Percentiles rank a stretch among this genome's conserved stretches.
These are phyloP conservation scores for Drosera capensis DNA, from an alignment of 148 eudicot genomes.

Conservation along the genomic window DNA sequence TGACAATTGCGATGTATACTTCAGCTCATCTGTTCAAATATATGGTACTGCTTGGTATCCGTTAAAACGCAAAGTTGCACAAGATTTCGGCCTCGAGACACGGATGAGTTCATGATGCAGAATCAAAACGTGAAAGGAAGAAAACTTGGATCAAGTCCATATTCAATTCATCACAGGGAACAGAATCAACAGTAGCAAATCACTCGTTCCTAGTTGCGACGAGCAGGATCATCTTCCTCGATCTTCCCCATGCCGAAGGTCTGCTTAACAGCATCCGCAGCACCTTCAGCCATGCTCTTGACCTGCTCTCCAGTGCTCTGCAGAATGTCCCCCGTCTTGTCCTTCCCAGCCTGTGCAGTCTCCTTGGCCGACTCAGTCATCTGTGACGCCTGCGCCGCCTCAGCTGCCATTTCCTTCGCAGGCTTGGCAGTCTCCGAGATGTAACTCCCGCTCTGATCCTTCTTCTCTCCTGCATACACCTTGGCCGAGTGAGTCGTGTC, in stretches of 20 bases:
- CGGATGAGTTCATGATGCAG: too few relatives aligned
- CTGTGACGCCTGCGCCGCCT: constrained; percentile 29
- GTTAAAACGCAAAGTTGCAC: too few relatives aligned
- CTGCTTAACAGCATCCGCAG: constrained; percentile 3
- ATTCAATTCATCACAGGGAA: too few relatives aligned
- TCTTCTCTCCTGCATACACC: constrained; percentile 6
- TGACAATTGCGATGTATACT: too few relatives aligned
- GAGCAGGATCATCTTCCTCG: too few relatives aligned
- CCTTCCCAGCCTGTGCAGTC: constrained; percentile 43
- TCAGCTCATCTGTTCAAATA: too few relatives aligned
- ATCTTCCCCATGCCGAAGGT: constrained; percentile 4
- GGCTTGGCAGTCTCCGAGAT: constrained; percentile 17
- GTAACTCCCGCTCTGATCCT: constrained; percentile 8
- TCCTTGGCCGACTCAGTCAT: constrained; percentile 33
- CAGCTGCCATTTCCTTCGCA: constrained; percentile 12
- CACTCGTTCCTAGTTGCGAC: too few relatives aligned
- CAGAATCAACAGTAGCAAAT: too few relatives aligned
- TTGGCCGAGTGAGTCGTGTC: constrained; percentile 17
- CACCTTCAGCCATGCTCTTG: constrained; percentile 29
- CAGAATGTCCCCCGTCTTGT: constrained; percentile 42
- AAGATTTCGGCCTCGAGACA: too few relatives aligned
- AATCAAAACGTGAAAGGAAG: too few relatives aligned
- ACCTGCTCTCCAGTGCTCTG: constrained; percentile 48
- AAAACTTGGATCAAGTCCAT: too few relatives aligned
- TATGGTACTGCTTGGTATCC: too few relatives aligned